Evolutionary conservation across 306 rosid species (phyloP).

Genomic region (Myrica gale): DNA sequence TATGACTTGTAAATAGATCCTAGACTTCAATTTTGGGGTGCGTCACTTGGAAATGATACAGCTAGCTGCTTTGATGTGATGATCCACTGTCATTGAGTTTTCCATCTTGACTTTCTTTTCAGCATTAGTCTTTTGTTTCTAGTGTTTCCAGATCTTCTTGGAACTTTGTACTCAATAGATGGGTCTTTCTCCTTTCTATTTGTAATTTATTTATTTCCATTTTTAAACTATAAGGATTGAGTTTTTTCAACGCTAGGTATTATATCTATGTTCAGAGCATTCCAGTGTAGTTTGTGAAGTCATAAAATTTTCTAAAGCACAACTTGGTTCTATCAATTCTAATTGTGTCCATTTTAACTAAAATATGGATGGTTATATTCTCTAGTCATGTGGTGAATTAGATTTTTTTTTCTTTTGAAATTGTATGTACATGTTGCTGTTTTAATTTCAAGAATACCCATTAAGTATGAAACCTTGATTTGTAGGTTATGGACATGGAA

Average conservation of each 20-base stretch:
- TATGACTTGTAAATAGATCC: not conserved
- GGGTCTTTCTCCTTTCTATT: not conserved
- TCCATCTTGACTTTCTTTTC: not conserved
- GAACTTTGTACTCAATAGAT: not conserved
- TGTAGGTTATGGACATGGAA: constrained; percentile 96
- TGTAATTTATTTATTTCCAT: not conserved
- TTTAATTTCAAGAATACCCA: not conserved
- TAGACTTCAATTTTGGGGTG: not conserved
- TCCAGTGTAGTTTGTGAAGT: not conserved
- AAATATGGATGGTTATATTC: not conserved
- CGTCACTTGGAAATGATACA: not conserved
- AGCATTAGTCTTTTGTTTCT: not conserved
- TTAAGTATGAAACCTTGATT: constrained; percentile 14
- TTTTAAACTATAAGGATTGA: no score
- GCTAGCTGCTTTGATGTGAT: not conserved
- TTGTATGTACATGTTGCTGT: not conserved
- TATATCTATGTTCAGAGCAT: not conserved
- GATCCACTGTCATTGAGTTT: not conserved
- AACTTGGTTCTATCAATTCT: not conserved
- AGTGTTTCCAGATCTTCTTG: not conserved
- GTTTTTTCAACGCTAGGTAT: not conserved
- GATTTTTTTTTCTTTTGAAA: not conserved
- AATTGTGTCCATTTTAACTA: not conserved
- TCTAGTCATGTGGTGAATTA: not conserved
- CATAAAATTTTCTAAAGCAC: not conserved